Evolutionary conservation across 129 eudicot species (phyloP), one percentile per base, ranked within the genome.

Genomic region (Oenanthe sinensis): DNA sequence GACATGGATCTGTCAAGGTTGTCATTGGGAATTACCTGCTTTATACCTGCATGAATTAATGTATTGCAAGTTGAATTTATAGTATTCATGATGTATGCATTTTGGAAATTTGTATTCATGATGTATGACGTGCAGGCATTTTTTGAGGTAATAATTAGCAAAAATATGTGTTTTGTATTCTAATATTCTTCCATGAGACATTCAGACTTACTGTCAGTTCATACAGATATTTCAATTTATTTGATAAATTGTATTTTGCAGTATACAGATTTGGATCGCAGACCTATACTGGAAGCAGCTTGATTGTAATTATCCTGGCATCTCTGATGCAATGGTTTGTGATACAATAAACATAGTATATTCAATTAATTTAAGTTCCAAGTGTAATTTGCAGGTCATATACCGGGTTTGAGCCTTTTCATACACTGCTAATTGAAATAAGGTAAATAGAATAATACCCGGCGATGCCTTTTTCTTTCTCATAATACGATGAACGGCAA

Each of bases 281-380:
- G 99, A 95, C 85, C 83, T 95, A 81, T 92, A 78, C 85, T 95
- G 99, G 99, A 95, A 95, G 83, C 99, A 95, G 84, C 93, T 92
- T 77, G 97, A 92, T 84, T 86, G 89, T 45, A 85, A 92, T 47
- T 95, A 92, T 85, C 99, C 99, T 13, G 96, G 91, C 49, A 83
- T 87, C 84, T 84, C 92, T 71, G 92, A 84, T 86, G 97, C 95
- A 55, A 95, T 88, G 97, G 99, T 88, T 58, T 30, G 76, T 43
- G n/a, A 67, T 48, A 37, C 42, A 15, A 3, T 71, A 17, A 71
- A 48, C 30, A n/a, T 40, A 55, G 26, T 19, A 6, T 15, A 24
- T 24, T 26, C 72, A 16, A 20, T 67, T 39, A 12, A 6, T 40
- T 69, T 30, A 13, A 16, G 62, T 17, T 75, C 65, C n/a, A 43